Evolutionary conservation across 2,329 filamentous ascomycete species (phyloP), one percentile per base, ranked within the genome.

Genomic region (Penicillium sp.): DNA sequence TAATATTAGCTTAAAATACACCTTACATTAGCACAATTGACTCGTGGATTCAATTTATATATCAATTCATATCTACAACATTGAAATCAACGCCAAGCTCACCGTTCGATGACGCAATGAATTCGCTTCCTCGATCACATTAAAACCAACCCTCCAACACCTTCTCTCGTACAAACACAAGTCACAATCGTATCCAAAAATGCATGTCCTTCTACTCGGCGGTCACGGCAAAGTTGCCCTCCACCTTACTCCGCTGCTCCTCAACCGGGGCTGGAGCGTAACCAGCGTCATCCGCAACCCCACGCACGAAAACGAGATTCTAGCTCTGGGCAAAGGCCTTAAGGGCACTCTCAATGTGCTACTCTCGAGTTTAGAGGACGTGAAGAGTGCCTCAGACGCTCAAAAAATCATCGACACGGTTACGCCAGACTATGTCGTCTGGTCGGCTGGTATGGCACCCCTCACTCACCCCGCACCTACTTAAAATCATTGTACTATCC

Each of bases 171-270:
- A 21, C 42, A 16, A 13, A 25, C 46, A 25, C 46, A 35, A 44
- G 6, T 12, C 8, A 16, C n/a, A 44, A 10, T 12, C 8, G 15
- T 15, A 29, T 31, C 6, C 6, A 34, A 46, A 51, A 53, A 71
- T 71, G 68, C 77, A 72, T 79, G 84, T 92, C 56, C 85, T 92
- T 57, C 75, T 94, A 61, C 83, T 94, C 59, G 90, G 90, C 66
- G 90, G 90, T 65, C 89, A 92, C 76, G 90, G 90, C 75, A 90
- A 91, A 70, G 75, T 94, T 56, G 83, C 89, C 61, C 84, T 89
- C 55, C 76, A 87, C 41, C 81, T 94, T 38, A 94, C 90, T 9
- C 88, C 88, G 1, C 80, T 92, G 56, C 84, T 95, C 8, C 83
- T 94, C 40, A 79, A 85, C 48, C 84, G 86, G 61, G 84, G 83